Evolutionary conservation across 164 flowering plant genomes (phyloP), one percentile per base, ranked within the genome.

Genomic region (Tetrastigma voinierianum): DNA sequence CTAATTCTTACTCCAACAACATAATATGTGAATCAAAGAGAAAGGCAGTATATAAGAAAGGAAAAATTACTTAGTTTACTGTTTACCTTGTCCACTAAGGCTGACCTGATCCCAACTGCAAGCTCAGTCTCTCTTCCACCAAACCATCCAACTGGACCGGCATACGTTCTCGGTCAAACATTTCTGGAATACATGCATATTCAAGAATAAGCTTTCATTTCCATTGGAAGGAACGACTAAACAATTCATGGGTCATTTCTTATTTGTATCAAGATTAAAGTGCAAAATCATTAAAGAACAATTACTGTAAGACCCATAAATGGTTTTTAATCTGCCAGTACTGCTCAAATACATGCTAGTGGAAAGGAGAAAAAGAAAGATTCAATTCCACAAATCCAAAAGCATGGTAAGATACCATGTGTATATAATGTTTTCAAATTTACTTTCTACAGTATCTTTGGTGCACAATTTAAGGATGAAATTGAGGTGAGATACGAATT

Each of bases 101-200:
- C 99, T 61, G 99, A 95, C 73, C 99, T 82, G 71, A 95, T 95
- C 67, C 99, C 99, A 66, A 95, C 97, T 49, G 97, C 89, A 80
- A 95, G 92, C 71, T 95, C 99, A 63, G 89, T 82, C 78, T 90
- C 97, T 54, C 82, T 86, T 72, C 97, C 97, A 68, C 97, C 97
- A 78, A 92, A 90, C 96, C 96, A 95, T 48, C 97, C 97, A 81
- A 95, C 89, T 40, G 98, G 97, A 12, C 96, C 97, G 65, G 98
- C 98, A 85, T 85, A 95, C 96, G 91, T 90, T 74, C 98, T 72
- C 98, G 77, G 64, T 95, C 99, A 80, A 95, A 95, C 82, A 76
- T 82, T 77, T 95, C 99, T 92, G 85, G 17, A 70, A 3, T 57
- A 57, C 21, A n/a, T n/a, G n/a, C n/a, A 65, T 24, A 61, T 52